A percentile compares a stretch with the other conserved stretches of the same genome.
Evolutionary conservation across 2,329 filamentous ascomycete species (phyloP).

Genomic region (Aspergillus amoenus): DNA sequence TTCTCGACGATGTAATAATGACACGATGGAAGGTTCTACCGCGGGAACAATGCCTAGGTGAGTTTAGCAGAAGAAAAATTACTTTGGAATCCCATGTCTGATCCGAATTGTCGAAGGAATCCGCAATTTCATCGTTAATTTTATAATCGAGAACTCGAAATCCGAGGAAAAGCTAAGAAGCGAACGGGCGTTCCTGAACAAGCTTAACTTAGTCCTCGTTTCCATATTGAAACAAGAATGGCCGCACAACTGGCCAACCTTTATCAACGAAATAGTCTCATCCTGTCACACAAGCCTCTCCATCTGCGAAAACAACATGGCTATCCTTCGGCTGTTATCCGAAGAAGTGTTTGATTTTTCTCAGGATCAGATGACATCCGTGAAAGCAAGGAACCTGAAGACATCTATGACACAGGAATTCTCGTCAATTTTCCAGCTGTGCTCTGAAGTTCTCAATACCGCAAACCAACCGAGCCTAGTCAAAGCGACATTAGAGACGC

Average conservation of each 20-base stretch:
- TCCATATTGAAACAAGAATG: conserved; percentile 99
- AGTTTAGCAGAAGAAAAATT: conserved; percentile 23
- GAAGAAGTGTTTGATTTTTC: conserved; percentile 99
- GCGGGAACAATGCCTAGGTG: conserved; percentile 91
- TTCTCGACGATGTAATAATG: conserved; percentile 97
- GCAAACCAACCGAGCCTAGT: conserved; percentile 85
- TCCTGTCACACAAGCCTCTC: conserved; percentile 93
- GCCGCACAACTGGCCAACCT: conserved; percentile 99
- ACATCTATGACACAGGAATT: conserved; percentile 99
- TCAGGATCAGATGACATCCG: conserved; percentile 97
- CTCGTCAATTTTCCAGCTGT: conserved; percentile 96
- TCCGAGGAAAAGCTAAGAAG: conserved; percentile 82
- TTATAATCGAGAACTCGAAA: conserved; percentile 91
- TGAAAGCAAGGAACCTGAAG: conserved; percentile 94
- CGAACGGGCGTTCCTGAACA: conserved; percentile 91
- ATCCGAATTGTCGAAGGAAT: conserved; percentile 63
- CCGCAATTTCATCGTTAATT: conserved; percentile 97
- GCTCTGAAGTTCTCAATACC: conserved; percentile 89
- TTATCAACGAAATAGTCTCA: conserved; percentile 99
- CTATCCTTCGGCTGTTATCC: conserved; percentile 88
- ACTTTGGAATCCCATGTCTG: not conserved
- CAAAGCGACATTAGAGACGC: conserved; percentile 93
- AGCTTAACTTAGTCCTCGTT: conserved; percentile 95
- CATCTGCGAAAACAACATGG: conserved; percentile 99
- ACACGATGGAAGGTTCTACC: conserved; percentile 98